Base-by-base conservation (phyloP, 768 basidiomycete species). In the Cyathus striatus region DNA sequence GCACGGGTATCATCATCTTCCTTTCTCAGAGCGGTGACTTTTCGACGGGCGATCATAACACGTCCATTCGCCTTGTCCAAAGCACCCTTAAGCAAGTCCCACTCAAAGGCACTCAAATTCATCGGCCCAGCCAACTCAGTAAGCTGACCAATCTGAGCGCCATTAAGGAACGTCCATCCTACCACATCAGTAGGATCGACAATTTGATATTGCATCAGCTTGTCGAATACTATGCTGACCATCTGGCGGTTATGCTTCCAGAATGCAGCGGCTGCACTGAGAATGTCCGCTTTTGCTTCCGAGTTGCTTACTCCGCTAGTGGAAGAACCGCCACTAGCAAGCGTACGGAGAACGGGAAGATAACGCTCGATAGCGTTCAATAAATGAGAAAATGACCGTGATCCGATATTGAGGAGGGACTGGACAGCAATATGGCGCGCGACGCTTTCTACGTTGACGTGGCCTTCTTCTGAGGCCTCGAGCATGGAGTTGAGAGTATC, bases 311-410 rank as follows among this genome's bases (percentile, higher is more conserved):
- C 53, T 2, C 62, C 63, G 26, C 62, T 60, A 1, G 58, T 49
- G 32, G 58, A 64, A 42, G 61, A 73, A 9, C 70, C 70, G 25
- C 69, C 72, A 23, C 70, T 74, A 0, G 86, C 72, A 32, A 90
- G 68, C 27, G 69, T 73, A 14, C 85, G 86, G 16, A 92, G 70
- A 4, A 92, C 69, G 4, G 78, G 77, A 1, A 94, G 79, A 56
- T 94, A 98, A 14, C 96, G 85, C 58, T 99, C 96, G 51, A 97
- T 91, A 3, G 93, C 94, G 56, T 98, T 98, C 51, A 98, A 79
- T 53, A 97, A 84, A 63, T 99, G 96, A 0, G 94, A 97, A 72
- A 99, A 97, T 3, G 94, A 96, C 13, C 96, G 83, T 2, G 89
- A 82, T 40, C 96, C 96, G 46, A 97, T 87, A 58, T 89, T 82